These are phyloP conservation scores for Polytrichum formosum DNA, from an alignment of 225 moss, liverwort and hornwort species.

Conservation along the genomic window DNA sequence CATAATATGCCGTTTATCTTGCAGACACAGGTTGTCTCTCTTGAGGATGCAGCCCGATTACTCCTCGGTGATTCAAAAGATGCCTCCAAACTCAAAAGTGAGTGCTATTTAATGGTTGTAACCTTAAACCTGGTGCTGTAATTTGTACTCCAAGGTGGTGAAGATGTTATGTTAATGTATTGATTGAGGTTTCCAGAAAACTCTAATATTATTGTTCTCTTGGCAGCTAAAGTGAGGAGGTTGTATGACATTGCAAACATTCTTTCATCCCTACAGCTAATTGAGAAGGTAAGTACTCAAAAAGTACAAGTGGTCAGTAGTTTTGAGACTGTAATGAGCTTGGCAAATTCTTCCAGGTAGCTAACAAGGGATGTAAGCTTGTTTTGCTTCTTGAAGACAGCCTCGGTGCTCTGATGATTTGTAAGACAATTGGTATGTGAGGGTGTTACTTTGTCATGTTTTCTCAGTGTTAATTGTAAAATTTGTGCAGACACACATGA, in stretches of 20 bases:
- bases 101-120: constrained; percentile 12
- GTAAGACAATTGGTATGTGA: too few relatives aligned
- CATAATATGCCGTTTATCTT: constrained; percentile 4
- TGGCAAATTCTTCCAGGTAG: too few relatives aligned
- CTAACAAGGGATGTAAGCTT: too few relatives aligned
- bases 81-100: constrained; percentile 90
- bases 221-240: constrained; percentile 94
- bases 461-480: too few relatives aligned
- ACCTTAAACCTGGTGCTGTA: not conserved
- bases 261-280: constrained; percentile 87
- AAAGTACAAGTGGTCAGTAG: too few relatives aligned
- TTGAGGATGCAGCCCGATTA: constrained; percentile 91
- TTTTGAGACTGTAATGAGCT: too few relatives aligned
- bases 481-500: constrained; percentile 74
- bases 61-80: constrained; percentile 87
- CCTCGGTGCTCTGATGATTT: too few relatives aligned
- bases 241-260: constrained; percentile 99
- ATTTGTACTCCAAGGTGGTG: not conserved
- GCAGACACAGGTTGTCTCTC: constrained; percentile 90
- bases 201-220: constrained; percentile 4
- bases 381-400: too few relatives aligned
- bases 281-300: constrained; percentile 71
- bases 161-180: constrained; percentile 11
- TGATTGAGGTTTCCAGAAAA: not conserved
- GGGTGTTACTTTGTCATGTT: too few relatives aligned